Evolutionary conservation across 116 monocot species (phyloP), one percentile per base, ranked within the genome.

Genomic region (Iris pallida): DNA sequence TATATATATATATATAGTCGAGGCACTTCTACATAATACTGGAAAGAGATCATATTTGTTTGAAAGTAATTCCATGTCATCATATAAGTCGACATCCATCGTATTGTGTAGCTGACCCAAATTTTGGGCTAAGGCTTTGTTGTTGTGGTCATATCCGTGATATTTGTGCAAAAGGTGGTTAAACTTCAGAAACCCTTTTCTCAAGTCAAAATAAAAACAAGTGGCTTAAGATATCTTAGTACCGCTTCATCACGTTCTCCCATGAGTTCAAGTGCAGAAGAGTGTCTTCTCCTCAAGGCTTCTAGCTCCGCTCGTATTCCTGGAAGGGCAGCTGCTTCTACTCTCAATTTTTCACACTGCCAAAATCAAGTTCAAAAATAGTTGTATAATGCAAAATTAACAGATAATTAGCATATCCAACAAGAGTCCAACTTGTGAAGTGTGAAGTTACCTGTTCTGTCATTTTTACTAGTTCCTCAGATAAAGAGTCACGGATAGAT

Each of bases 201-300:
- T 7, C 49, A 51, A 51, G 49, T 6, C 10, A 63, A 63, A 66
- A 41, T 30, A 66, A 18, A 4, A 8, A 19, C 3, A 17, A 53
- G 76, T 51, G 55, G 43, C 53, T 52, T 13, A 17, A 60, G 18
- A 59, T 4, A 45, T 17, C 47, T 7, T 8, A 68, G 19, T 75
- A 97, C 97, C 97, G 87, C 93, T 82, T 97, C 97, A 74, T 97
- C 97, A 70, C 93, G 85, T 78, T 97, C 97, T 11, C 97, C 97
- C 97, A 97, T 97, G 55, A 97, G 93, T 82, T 97, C 97, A 20
- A 97, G 76, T 30, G 97, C 97, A 59, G 92, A 75, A 72, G 90
- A 81, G 66, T 97, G 97, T 55, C 97, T 86, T 76, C 79, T 74
- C 56, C 93, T 87, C 45, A 97, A 75, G 12, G 97, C 93, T 69